A percentile compares a stretch with the other conserved stretches of the same genome.
These are phyloP conservation scores for Cytospora piceae DNA, from an alignment of 2,329 filamentous ascomycete genomes.

Conservation along the genomic window DNA sequence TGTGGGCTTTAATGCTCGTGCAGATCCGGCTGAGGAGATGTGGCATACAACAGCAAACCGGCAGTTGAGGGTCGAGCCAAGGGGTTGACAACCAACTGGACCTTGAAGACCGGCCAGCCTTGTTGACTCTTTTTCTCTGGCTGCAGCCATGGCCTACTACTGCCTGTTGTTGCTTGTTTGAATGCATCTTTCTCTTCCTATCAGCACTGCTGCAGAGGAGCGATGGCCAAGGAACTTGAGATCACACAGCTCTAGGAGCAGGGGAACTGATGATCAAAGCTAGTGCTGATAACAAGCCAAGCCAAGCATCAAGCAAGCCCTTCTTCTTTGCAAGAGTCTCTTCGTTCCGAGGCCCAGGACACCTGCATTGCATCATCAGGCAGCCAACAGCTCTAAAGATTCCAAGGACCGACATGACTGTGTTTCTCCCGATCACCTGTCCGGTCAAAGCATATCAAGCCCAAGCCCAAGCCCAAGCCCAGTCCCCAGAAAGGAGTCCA, in stretches of 20 bases:
- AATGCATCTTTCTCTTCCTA: constrained; percentile 7
- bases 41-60: constrained; percentile 15
- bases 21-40: constrained; percentile 26
- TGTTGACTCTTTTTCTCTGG: background rate
- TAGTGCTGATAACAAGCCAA: constrained; percentile 17
- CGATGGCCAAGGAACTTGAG: background rate
- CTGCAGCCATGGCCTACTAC: constrained; percentile 7
- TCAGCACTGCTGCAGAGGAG: constrained; percentile 1
- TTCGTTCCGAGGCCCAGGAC: constrained; percentile 15
- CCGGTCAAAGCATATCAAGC: background rate
- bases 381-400: constrained; percentile 13
- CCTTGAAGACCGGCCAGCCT: background rate
- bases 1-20: constrained; percentile 20
- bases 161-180: constrained; percentile 16
- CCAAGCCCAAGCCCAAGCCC: constrained; percentile 5
- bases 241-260: constrained; percentile 2
- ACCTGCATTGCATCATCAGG: constrained; percentile 12
- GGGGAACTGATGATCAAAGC: background rate
- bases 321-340: background rate
- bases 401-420: constrained; percentile 12
- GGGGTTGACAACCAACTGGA: background rate
- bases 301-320: constrained; percentile 12
- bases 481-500: constrained; percentile 1
- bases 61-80: constrained; percentile 10
- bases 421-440: constrained; percentile 4